Base-by-base conservation (phyloP, 495 filamentous ascomycete species). In the Xylaria intraflava region DNA sequence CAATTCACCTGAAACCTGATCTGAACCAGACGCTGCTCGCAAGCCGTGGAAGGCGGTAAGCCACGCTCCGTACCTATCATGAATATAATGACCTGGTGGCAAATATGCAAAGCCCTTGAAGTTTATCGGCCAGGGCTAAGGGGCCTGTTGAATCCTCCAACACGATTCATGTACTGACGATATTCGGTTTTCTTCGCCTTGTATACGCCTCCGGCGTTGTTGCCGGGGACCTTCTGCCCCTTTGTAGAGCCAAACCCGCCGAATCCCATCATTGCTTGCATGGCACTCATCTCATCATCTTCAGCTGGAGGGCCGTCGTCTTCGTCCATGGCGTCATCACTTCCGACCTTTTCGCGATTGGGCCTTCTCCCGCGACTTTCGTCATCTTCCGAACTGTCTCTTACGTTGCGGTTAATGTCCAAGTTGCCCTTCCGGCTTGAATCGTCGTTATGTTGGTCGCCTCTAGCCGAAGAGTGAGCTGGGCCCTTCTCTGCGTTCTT, bases 161-260 rank as follows among this genome's bases (percentile, higher is more conserved):
- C 71, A 50, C 93, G 85, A 69, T 98, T 98, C 93, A 98, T 98
- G 68, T 98, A 98, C 80, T 98, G 93, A 65, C 93, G 77, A 65
- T 96, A 96, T 77, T 94, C 83, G 6, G 86, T 88, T 78, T 89
- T 89, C 83, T 95, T 97, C 74, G 95, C 92, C 77, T 95, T 96
- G 53, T 86, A 73, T 26, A 96, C 83, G 6, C 77, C 88, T 45
- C 85, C 90, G 49, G 89, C 81, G 61, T 95, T 80, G 64, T 98
- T 98, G 6, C 93, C 93, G 7, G 83, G 78, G 0, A 98, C 84
- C 65, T 97, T 96, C 58, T 87, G 90, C 53, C 87, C 79, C 65
- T 97, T 95, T 30, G 93, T 97, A 16, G 81, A 86, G 42, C 84
- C 84, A 67, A 98, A 98, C 14, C 75, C 77, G 5, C 79, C 81